These are phyloP conservation scores for Eimeria praecox DNA, from an alignment of 169 alveolate genomes.

Conservation along the genomic window DNA sequence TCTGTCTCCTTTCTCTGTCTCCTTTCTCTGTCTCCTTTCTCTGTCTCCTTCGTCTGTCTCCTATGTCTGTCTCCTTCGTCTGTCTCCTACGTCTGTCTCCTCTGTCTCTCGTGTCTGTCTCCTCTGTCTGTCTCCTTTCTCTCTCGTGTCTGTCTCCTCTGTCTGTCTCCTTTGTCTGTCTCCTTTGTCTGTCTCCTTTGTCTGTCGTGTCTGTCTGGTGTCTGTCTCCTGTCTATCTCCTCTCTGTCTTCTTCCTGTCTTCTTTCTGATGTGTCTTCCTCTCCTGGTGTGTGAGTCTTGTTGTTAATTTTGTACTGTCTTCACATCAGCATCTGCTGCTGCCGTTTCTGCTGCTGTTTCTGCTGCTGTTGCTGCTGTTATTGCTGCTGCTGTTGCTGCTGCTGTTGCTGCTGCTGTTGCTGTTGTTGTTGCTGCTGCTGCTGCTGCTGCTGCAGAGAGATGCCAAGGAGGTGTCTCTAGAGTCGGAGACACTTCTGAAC, in stretches of 20 bases:
- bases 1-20: neutral
- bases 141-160: neutral
- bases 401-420: neutral
- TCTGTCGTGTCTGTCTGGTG: neutral
- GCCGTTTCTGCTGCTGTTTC: neutral
- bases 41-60: neutral
- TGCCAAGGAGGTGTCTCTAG: slow-evolving; percentile 32
- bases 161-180: neutral
- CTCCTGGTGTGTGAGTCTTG: neutral
- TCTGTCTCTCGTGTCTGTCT: too few relatives aligned
- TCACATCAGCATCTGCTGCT: too few relatives aligned
- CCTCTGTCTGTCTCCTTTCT: too few relatives aligned
- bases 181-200: neutral
- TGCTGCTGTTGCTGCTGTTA: neutral
- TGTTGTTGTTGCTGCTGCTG: slow-evolving; percentile 20
- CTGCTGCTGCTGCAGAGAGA: slow-evolving; percentile 18
- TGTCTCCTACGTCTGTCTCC: neutral
- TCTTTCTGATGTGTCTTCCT: neutral
- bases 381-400: neutral
- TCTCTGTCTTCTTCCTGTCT: neutral
- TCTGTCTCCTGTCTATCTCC: neutral
- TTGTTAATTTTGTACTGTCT: neutral
- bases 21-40: neutral
- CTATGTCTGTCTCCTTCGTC: neutral
- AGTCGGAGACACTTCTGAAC: slow-evolving; percentile 28